phyloP scores from a whole-genome alignment of 2,329 filamentous ascomycete genomes.

The Colletotrichum filicis region DNA sequence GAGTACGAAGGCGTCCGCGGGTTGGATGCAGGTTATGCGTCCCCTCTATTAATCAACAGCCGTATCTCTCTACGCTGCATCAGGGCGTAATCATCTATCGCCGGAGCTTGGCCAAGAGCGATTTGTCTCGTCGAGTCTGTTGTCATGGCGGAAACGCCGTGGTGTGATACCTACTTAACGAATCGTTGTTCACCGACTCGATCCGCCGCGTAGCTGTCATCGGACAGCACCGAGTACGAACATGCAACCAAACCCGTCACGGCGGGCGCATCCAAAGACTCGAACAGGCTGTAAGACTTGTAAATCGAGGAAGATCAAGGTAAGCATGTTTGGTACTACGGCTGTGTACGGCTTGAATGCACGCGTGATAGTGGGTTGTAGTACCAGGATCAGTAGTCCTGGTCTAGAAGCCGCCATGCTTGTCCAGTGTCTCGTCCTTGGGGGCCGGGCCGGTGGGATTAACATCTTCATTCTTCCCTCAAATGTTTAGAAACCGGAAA shows the following conservation, averaged over 20 bases:
- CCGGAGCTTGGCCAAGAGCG: background rate
- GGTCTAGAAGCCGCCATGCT: background rate
- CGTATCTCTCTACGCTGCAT: background rate
- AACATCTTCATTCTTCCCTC: background rate
- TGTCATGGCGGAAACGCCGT: constrained; percentile 19
- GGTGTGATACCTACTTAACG: background rate
- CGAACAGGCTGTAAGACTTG: constrained; percentile 51
- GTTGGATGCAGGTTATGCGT: constrained; percentile 8
- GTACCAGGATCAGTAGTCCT: background rate
- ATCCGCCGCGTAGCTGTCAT: background rate
- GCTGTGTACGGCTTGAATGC: background rate
- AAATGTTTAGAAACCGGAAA: background rate
- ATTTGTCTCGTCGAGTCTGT: background rate
- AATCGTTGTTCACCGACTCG: background rate
- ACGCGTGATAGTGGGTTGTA: background rate
- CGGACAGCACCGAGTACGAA: constrained; percentile 22
- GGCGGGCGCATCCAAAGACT: constrained; percentile 43
- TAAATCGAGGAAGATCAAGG: constrained; percentile 54
- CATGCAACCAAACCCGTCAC: constrained; percentile 32
- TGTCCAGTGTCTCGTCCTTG: background rate
- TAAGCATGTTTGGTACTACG: constrained; percentile 27
- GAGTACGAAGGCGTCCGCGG: constrained; percentile 28
- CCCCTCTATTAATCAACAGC: constrained; percentile 25
- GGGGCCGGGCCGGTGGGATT: background rate
- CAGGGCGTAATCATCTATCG: background rate